A percentile compares a stretch with the other conserved stretches of the same genome.
Conservation (phyloP, 2,329 filamentous ascomycete species). For the Verticillium isaacii region DNA sequence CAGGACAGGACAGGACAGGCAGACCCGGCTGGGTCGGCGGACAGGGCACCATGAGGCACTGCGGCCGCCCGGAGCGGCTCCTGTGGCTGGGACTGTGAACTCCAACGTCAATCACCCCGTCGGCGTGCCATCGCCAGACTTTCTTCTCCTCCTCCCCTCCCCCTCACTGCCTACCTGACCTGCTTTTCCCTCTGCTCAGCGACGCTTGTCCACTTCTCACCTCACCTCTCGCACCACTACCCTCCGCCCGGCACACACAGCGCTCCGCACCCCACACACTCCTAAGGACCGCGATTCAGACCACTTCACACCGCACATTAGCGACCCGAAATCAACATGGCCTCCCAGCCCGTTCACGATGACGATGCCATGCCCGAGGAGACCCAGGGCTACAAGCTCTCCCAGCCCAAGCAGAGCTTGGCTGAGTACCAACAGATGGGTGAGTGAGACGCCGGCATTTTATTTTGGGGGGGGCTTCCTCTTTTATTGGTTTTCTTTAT, state of each 20-base stretch:
- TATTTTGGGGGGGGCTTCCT: background rate
- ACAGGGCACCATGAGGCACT: background rate
- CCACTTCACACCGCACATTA: background rate
- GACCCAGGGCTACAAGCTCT: conserved; percentile 96
- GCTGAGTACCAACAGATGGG: conserved; percentile 92
- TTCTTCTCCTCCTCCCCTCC: background rate
- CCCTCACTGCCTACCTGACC: background rate
- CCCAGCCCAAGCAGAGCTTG: conserved; percentile 92
- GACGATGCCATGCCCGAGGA: conserved; percentile 83
- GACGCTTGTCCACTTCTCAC: background rate
- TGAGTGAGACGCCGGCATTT: conserved; percentile 41
- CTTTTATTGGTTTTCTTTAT: background rate
- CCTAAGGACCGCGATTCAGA: background rate
- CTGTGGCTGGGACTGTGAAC: background rate
- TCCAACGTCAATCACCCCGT: background rate
- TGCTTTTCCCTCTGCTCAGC: background rate
- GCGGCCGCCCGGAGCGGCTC: background rate
- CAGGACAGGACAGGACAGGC: background rate
- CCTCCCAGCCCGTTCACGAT: conserved; percentile 44
- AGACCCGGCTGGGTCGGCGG: background rate
- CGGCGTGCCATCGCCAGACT: background rate
- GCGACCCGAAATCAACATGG: conserved; percentile 45
- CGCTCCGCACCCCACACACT: background rate
- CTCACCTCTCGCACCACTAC: background rate
- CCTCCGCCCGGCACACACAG: background rate